Base-by-base conservation (phyloP, 2,329 filamentous ascomycete species). In the Aureobasidium pullulans region DNA sequence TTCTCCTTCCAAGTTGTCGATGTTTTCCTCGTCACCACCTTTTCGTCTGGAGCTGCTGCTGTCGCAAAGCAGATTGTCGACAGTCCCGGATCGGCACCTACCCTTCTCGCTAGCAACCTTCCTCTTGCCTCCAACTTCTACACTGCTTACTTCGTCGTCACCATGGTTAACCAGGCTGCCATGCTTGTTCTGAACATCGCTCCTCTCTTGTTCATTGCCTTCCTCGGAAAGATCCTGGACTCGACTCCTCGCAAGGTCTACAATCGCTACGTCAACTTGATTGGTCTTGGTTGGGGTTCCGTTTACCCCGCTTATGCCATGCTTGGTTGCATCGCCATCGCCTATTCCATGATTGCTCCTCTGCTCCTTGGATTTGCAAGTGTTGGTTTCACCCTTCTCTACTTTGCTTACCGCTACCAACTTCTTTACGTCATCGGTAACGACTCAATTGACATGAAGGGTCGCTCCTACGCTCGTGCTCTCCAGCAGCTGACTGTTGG, bases 321-420 rank as follows among this genome's bases (percentile, higher is more conserved):
- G 60, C 68, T 79, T 61, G 62, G 71, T 13, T 68, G 73, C 40
- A 74, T 75, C 47, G 63, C 76, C 9, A 72, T 79, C 36, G 74
- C 71, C 31, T 79, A 80, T 64, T 73, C 76, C 5, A 76, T 74
- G 64, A 78, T 80, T 57, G 77, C 77, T 8, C 77, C 77, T 3
- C 65, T 80, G 3, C 73, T 79, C 6, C 67, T 79, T 1, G 75
- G 75, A 39, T 79, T 80, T 62, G 72, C 75, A 5, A 70, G 70
- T 6, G 65, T 78, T 13, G 76, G 77, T 15, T 68, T 79, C 31
- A 66, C 64, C 34, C 69, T 79, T 7, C 72, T 77, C 61, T 79
- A 79, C 66, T 62, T 78, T 43, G 76, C 73, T 54, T 79, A 76
- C 67, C 73, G 76, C 16, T 79, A 80, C 70, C 78, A 77, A 61